A percentile compares a stretch with the other conserved stretches of the same genome.
phyloP scores from a whole-genome alignment of 768 basidiomycete genomes.

The Leccinum pellstonianum region DNA sequence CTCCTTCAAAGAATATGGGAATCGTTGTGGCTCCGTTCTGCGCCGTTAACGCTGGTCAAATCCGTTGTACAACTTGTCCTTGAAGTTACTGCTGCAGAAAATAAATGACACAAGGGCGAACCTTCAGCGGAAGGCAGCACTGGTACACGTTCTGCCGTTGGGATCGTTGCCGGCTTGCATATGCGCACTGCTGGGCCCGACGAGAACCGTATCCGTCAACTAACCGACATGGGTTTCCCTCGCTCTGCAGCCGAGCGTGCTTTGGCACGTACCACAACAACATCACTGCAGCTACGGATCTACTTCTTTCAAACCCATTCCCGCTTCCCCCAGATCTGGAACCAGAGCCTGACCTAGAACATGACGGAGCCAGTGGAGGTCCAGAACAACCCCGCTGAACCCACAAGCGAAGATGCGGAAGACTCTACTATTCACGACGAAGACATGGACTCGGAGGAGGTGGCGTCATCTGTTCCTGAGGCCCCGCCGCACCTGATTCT shows the following conservation, averaged over 20 bases:
- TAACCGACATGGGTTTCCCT: conserved; percentile 97
- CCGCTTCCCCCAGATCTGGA: conserved; percentile 64
- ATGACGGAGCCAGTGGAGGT: conserved; percentile 12
- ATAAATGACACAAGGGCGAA: conserved; percentile 54
- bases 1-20: conserved; percentile 73
- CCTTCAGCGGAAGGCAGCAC: conserved; percentile 36
- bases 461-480: conserved; percentile 18
- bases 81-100: conserved; percentile 78
- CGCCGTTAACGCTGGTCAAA: conserved; percentile 73
- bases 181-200: conserved; percentile 55
- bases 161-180: conserved; percentile 33
- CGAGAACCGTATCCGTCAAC: conserved; percentile 74
- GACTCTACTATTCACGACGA: conserved; percentile 27
- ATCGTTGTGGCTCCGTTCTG: conserved; percentile 74
- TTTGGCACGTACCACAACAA: conserved; percentile 85
- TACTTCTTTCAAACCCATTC: conserved; percentile 79
- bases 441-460: conserved; percentile 27
- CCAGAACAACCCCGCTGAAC: conserved; percentile 30
- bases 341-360: conserved; percentile 24
- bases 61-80: conserved; percentile 75
- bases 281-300: conserved; percentile 82
- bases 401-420: conserved; percentile 27
- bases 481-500: conserved; percentile 9
- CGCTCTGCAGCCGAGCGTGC: conserved; percentile 86
- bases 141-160: conserved; percentile 30